Evolutionary conservation across 352 stramenopile species (phyloP).

Genomic region (Globisporangium lucens): DNA sequence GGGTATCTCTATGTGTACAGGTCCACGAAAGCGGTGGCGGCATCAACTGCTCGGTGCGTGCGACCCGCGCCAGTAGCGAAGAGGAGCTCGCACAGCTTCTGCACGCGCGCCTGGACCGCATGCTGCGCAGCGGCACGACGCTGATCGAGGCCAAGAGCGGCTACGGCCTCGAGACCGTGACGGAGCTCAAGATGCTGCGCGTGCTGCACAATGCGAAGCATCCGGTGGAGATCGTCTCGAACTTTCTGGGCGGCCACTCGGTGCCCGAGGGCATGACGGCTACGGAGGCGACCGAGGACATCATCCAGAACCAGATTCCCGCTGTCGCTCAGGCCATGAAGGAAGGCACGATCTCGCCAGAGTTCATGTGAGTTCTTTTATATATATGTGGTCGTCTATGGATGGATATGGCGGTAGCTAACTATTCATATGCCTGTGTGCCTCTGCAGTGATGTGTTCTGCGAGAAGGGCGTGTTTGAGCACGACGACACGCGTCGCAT

Average conservation of each 20-base stretch:
- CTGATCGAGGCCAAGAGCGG: slow-evolving; percentile 81
- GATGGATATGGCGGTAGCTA: neutral
- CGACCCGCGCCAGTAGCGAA: slow-evolving; percentile 63
- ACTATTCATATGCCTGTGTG: neutral
- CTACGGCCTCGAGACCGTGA: slow-evolving; percentile 79
- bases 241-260: slow-evolving; percentile 74
- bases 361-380: slow-evolving; percentile 58
- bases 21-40: slow-evolving; percentile 71
- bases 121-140: slow-evolving; percentile 72
- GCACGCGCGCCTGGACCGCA: slow-evolving; percentile 55
- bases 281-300: slow-evolving; percentile 59
- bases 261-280: slow-evolving; percentile 70
- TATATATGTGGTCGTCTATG: neutral
- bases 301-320: slow-evolving; percentile 74
- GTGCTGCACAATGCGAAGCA: slow-evolving; percentile 63
- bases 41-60: slow-evolving; percentile 80
- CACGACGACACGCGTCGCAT: slow-evolving; percentile 73
- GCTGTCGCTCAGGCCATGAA: slow-evolving; percentile 63
- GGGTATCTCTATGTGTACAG: slow-evolving; percentile 29
- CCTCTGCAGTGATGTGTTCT: slow-evolving; percentile 62
- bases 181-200: slow-evolving; percentile 85
- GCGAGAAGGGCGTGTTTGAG: slow-evolving; percentile 84
- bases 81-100: slow-evolving; percentile 53
- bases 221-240: slow-evolving; percentile 76
- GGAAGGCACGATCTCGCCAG: slow-evolving; percentile 65